phyloP scores from a whole-genome alignment of 2,329 filamentous ascomycete species.

The Colletotrichum destructivum region DNA sequence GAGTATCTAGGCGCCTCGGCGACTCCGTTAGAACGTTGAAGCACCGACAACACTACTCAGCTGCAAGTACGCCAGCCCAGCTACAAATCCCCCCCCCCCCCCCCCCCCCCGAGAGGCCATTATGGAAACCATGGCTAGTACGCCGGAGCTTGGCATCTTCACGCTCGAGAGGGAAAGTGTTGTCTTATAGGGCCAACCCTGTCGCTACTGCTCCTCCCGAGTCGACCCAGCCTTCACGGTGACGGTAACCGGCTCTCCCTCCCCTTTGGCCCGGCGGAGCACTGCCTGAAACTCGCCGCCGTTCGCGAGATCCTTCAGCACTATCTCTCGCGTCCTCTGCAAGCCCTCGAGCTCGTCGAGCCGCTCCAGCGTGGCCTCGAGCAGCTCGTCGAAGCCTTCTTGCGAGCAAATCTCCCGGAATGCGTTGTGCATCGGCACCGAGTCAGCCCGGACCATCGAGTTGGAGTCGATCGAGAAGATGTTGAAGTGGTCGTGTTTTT shows the following conservation, averaged over 20 bases:
- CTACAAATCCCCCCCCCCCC: too few species aligned
- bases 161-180: too few species aligned
- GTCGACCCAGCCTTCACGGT: constrained; percentile 2
- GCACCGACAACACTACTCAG: too few species aligned
- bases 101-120: too few species aligned
- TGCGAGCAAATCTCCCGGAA: constrained; percentile 67
- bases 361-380: constrained; percentile 66
- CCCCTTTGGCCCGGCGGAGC: neutral
- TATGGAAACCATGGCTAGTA: too few species aligned
- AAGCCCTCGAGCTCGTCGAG: constrained; percentile 69
- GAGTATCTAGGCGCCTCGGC: too few species aligned
- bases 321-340: constrained; percentile 68
- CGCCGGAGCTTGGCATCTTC: too few species aligned
- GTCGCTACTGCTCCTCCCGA: neutral
- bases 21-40: too few species aligned
- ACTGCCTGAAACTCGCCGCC: constrained; percentile 13
- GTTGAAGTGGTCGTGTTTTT: constrained; percentile 70
- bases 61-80: too few species aligned
- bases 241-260: neutral
- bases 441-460: constrained; percentile 70
- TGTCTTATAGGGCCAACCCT: too few species aligned
- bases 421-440: constrained; percentile 71
- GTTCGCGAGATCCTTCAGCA: constrained; percentile 61
- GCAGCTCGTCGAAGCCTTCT: constrained; percentile 66
- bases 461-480: constrained; percentile 71